Evolutionary conservation across 495 filamentous ascomycete species (phyloP).

Genomic region (Trichocladium antarcticum): DNA sequence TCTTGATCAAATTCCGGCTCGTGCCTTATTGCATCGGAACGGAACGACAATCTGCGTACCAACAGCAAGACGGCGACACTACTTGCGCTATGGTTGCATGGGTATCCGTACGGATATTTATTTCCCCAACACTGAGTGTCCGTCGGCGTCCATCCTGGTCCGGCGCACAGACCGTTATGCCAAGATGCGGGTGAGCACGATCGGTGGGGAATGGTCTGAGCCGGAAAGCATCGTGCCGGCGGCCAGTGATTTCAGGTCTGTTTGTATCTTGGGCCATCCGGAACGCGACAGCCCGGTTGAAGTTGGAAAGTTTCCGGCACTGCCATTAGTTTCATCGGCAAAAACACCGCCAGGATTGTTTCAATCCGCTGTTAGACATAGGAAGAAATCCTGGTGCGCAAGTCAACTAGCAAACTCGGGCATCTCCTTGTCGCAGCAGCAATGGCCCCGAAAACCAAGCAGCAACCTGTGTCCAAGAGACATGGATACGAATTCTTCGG

Average conservation of each 20-base stretch:
- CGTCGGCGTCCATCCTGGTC: too few species aligned
- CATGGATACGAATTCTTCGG: conserved; percentile 73
- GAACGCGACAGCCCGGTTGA: not conserved
- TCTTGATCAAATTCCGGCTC: too few species aligned
- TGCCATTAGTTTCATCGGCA: not conserved
- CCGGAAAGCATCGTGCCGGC: conserved; percentile 4
- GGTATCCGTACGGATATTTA: too few species aligned
- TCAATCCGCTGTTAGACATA: not conserved
- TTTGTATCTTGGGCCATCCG: not conserved
- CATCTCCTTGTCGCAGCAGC: conserved; percentile 2
- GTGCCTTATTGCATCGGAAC: too few species aligned
- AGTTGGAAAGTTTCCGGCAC: not conserved
- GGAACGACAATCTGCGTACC: too few species aligned
- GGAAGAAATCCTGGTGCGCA: not conserved
- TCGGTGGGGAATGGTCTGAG: not conserved
- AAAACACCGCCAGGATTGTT: not conserved
- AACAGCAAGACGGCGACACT: too few species aligned
- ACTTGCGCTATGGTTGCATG: too few species aligned
- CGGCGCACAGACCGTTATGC: not conserved
- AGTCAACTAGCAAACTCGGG: too few species aligned
- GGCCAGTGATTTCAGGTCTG: not conserved
- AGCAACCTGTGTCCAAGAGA: conserved; percentile 3
- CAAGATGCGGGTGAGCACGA: not conserved
- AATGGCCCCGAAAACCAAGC: conserved; percentile 21
- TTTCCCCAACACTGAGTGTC: too few species aligned